phyloP scores from a whole-genome alignment of 225 moss, liverwort and hornwort genomes.

The Pleurozium schreberi region DNA sequence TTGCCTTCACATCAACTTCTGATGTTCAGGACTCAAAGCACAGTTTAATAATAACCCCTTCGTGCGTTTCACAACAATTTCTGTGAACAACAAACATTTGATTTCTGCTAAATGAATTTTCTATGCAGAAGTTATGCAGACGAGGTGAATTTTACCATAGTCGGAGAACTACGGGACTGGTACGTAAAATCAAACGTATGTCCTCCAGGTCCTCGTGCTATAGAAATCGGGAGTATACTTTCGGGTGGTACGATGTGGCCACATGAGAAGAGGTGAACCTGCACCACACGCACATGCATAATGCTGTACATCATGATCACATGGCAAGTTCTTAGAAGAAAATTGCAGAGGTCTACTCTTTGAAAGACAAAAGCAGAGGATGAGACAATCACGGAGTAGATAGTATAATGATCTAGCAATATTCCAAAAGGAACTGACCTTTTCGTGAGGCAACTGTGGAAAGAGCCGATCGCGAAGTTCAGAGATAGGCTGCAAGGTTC shows the following conservation, averaged over 20 bases:
- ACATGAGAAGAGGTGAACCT: slow-evolving; percentile 80
- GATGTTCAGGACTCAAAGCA: neutral
- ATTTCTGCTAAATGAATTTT: neutral
- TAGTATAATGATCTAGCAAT: neutral
- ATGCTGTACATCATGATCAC: neutral
- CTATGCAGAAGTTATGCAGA: neutral
- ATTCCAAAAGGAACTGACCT: slow-evolving; percentile 6
- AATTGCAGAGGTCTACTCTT: neutral
- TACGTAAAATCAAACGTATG: slow-evolving; percentile 77
- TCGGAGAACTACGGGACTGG: slow-evolving; percentile 54
- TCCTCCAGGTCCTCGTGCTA: slow-evolving; percentile 71
- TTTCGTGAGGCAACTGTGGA: slow-evolving; percentile 59
- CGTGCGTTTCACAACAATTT: neutral
- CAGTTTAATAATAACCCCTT: neutral
- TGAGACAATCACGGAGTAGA: neutral
- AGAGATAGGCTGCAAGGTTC: slow-evolving; percentile 89
- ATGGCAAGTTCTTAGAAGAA: neutral
- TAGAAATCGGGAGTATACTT: slow-evolving; percentile 82
- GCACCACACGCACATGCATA: neutral
- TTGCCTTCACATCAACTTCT: neutral
- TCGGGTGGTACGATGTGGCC: slow-evolving; percentile 95
- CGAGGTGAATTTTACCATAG: slow-evolving; percentile 21
- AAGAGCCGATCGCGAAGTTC: slow-evolving; percentile 83
- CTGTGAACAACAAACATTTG: neutral
- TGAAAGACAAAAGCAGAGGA: neutral